A percentile compares a stretch with the other conserved stretches of the same genome.
Conservation (phyloP, 495 filamentous ascomycete genomes). For the Oidiodendron maius region DNA sequence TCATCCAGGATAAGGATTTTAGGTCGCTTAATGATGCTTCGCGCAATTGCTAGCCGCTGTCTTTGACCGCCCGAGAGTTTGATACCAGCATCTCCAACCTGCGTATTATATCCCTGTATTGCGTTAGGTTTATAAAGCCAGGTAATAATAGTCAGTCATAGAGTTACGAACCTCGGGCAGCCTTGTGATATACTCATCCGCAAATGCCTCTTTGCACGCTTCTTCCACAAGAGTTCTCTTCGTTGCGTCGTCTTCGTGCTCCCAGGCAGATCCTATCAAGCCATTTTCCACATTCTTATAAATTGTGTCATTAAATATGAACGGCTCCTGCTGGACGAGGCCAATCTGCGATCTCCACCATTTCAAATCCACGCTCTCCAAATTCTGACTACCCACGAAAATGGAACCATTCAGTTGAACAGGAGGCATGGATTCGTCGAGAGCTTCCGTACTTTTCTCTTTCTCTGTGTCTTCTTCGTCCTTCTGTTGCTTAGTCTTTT, state of each 20-base stretch:
- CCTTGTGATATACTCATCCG: conserved; percentile 53
- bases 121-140: too few species aligned
- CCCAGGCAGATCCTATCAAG: conserved; percentile 56
- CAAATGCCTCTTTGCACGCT: conserved; percentile 56
- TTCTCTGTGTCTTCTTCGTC: conserved; percentile 6
- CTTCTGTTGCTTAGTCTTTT: conserved; percentile 9
- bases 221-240: conserved; percentile 51
- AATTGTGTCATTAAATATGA: conserved; percentile 65
- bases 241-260: conserved; percentile 37
- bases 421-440: background rate
- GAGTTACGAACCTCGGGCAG: too few species aligned
- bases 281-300: conserved; percentile 61
- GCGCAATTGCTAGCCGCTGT: conserved; percentile 57
- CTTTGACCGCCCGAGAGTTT: conserved; percentile 48
- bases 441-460: too few species aligned
- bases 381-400: conserved; percentile 43
- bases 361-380: conserved; percentile 49
- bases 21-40: conserved; percentile 65
- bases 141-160: background rate
- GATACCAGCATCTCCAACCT: conserved; percentile 41
- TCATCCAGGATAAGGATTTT: conserved; percentile 69
- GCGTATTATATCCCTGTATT: conserved; percentile 39
- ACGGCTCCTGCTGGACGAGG: conserved; percentile 64
- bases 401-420: conserved; percentile 33
- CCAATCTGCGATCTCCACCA: conserved; percentile 63